Base-by-base conservation (phyloP, 805 yeast genomes). In the Myxozyma mucilagina region DNA sequence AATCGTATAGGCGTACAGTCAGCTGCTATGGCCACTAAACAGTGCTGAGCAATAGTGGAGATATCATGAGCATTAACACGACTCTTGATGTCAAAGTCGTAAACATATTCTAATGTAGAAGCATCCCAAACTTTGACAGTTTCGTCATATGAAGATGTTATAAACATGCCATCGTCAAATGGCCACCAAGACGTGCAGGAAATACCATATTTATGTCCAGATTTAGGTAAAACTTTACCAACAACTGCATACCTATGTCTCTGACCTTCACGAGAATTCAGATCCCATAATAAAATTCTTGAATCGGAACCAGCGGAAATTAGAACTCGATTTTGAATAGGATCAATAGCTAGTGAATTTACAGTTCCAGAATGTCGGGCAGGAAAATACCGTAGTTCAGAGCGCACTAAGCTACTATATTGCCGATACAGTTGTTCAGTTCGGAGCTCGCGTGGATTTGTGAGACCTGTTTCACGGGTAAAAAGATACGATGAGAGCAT, bases 181-280 rank as follows among this genome's bases (percentile, higher is more conserved):
- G 94, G 91, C 93, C 97, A 93, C 97, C 97, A 92, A 68, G 80
- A 78, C 0, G 89, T 77, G 14, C 82, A 75, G 0, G 96, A 87
- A 0, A 92, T 79, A 0, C 97, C 96, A 71, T 79, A 90, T 18
- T 75, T 72, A 70, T 92, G 97, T 0, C 80, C 82, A 32, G 47
- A 29, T 36, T 59, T 57, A 31, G 64, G 47, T 10, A 44, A 42
- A 4, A 57, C 56, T 51, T 53, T 16, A 13, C 52, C 56, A 36
- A 68, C 70, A 67, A 67, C 69, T 3, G 39, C 60, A 55, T 60
- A 50, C 50, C 62, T 45, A 50, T 63, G 60, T 48, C 60, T 51
- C 38, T 56, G 35, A 61, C 63, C 70, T n/a, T 66, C 68, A 9
- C 56, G 47, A 8, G 74, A 71, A 29, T 76, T 71, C 24, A 84